Percentiles rank a stretch among this genome's conserved stretches.
Evolutionary conservation across 371 early-diverging fungal species (phyloP).

Genomic region (Syncephalastrum monosporum): DNA sequence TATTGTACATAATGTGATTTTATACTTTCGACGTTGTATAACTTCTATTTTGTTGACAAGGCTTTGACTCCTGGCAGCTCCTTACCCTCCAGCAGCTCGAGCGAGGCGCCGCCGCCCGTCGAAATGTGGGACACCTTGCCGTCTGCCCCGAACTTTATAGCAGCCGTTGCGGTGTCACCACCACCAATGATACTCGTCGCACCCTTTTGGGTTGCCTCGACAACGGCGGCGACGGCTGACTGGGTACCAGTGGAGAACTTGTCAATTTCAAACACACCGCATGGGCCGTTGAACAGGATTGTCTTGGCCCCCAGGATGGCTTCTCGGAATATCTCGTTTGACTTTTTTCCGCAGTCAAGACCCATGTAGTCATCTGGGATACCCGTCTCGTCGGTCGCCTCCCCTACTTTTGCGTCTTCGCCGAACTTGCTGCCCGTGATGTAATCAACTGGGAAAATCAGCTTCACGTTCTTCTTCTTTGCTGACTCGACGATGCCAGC

Average conservation of each 20-base stretch:
- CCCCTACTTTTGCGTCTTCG: slow-evolving; percentile 74
- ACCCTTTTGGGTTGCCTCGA: slow-evolving; percentile 78
- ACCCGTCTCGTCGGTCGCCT: slow-evolving; percentile 85
- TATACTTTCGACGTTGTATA: too few species aligned
- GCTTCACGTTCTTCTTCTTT: slow-evolving; percentile 80
- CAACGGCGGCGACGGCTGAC: slow-evolving; percentile 81
- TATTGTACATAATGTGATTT: too few species aligned
- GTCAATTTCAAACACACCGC: slow-evolving; percentile 97
- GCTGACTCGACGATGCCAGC: slow-evolving; percentile 80
- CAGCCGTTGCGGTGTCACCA: slow-evolving; percentile 98
- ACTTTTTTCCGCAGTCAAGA: slow-evolving; percentile 92
- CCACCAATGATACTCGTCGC: slow-evolving; percentile 76
- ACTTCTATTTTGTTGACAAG: slow-evolving; percentile 57
- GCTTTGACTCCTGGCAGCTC: slow-evolving; percentile 88
- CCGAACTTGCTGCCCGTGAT: slow-evolving; percentile 85
- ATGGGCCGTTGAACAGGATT: slow-evolving; percentile 98
- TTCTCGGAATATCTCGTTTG: slow-evolving; percentile 68
- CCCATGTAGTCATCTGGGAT: slow-evolving; percentile 91
- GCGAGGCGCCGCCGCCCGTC: slow-evolving; percentile 97
- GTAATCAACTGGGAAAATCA: slow-evolving; percentile 91
- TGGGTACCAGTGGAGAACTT: slow-evolving; percentile 92
- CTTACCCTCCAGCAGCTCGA: slow-evolving; percentile 94
- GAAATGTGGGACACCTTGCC: slow-evolving; percentile 91
- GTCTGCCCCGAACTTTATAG: slow-evolving; percentile 82
- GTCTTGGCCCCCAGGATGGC: slow-evolving; percentile 82